A percentile compares a stretch with the other conserved stretches of the same genome.
Evolutionary conservation across 2,329 filamentous ascomycete species (phyloP).

Genomic region (Penicillium sp.): DNA sequence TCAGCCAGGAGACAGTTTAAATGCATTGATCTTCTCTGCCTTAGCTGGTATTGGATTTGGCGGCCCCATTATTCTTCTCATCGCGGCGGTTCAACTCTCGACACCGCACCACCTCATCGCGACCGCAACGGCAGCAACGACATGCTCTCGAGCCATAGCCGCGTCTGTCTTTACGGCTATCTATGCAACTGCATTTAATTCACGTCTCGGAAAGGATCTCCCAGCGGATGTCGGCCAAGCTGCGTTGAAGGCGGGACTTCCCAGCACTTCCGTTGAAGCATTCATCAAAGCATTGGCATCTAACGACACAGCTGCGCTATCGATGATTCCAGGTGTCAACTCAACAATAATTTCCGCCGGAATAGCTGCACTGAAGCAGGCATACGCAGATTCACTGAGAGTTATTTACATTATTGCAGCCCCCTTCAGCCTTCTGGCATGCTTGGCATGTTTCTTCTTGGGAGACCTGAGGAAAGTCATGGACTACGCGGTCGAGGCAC

Average conservation of each 20-base stretch:
- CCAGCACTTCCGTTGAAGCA: not conserved
- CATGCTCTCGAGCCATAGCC: slow-evolving; percentile 8
- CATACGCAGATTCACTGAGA: slow-evolving; percentile 7
- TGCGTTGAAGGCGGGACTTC: not conserved
- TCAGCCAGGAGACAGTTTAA: slow-evolving; percentile 1
- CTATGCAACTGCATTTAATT: not conserved
- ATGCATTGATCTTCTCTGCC: not conserved
- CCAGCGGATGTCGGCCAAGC: not conserved
- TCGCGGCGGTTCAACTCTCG: slow-evolving; percentile 7
- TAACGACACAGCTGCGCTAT: not conserved
- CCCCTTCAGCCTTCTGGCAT: slow-evolving; percentile 6
- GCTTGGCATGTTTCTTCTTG: slow-evolving; percentile 5
- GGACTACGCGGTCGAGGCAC: slow-evolving; percentile 9
- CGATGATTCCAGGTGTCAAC: not conserved
- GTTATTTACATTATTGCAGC: slow-evolving; percentile 11
- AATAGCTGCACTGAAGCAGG: slow-evolving; percentile 1
- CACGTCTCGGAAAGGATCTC: not conserved
- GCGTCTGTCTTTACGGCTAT: slow-evolving; percentile 7
- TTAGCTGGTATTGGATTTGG: slow-evolving; percentile 6
- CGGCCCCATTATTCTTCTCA: slow-evolving; percentile 3
- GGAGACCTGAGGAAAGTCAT: slow-evolving; percentile 5
- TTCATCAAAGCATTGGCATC: not conserved
- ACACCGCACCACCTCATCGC: slow-evolving; percentile 8
- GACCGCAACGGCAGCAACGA: slow-evolving; percentile 7
- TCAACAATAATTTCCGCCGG: not conserved